Evolutionary conservation across 805 yeast species (phyloP).

Genomic region (Millerozyma acaciae): DNA sequence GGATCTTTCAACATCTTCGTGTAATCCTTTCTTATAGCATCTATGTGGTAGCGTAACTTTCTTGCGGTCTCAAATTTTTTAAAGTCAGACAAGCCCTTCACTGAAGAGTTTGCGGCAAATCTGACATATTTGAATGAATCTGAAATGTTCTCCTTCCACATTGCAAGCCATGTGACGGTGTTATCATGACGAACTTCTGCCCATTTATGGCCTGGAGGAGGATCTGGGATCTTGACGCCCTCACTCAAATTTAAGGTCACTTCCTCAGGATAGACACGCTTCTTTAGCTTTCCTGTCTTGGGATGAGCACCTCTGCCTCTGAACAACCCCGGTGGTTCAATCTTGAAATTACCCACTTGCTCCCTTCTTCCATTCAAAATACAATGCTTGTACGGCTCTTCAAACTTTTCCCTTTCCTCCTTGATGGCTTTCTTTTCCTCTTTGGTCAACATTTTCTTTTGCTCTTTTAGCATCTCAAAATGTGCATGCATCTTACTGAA

Average conservation of each 20-base stretch:
- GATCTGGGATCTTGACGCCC: slow-evolving; percentile 67
- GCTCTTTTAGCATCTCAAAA: slow-evolving; percentile 66
- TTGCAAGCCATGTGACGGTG: slow-evolving; percentile 92
- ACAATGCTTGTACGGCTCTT: slow-evolving; percentile 81
- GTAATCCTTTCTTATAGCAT: slow-evolving; percentile 71
- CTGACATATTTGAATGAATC: slow-evolving; percentile 83
- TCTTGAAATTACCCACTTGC: slow-evolving; percentile 87
- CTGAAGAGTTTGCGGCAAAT: slow-evolving; percentile 84
- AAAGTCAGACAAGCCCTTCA: slow-evolving; percentile 87
- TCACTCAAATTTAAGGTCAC: slow-evolving; percentile 78
- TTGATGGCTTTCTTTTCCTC: slow-evolving; percentile 76
- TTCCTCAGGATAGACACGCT: slow-evolving; percentile 85
- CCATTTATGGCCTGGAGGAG: slow-evolving; percentile 90
- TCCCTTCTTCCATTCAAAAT: slow-evolving; percentile 82
- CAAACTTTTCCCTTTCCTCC: slow-evolving; percentile 67
- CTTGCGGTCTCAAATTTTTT: slow-evolving; percentile 94
- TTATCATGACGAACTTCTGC: slow-evolving; percentile 85
- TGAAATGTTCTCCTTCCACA: slow-evolving; percentile 93
- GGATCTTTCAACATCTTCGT: slow-evolving; percentile 62
- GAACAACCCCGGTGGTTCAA: slow-evolving; percentile 95
- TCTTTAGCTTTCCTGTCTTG: slow-evolving; percentile 85
- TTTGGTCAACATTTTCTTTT: slow-evolving; percentile 61
- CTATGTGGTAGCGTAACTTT: slow-evolving; percentile 70
- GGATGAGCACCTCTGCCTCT: slow-evolving; percentile 98
- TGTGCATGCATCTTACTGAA: slow-evolving; percentile 69